These are phyloP conservation scores for Penicillium verhagenii DNA, from an alignment of 495 filamentous ascomycete genomes.

Conservation along the genomic window DNA sequence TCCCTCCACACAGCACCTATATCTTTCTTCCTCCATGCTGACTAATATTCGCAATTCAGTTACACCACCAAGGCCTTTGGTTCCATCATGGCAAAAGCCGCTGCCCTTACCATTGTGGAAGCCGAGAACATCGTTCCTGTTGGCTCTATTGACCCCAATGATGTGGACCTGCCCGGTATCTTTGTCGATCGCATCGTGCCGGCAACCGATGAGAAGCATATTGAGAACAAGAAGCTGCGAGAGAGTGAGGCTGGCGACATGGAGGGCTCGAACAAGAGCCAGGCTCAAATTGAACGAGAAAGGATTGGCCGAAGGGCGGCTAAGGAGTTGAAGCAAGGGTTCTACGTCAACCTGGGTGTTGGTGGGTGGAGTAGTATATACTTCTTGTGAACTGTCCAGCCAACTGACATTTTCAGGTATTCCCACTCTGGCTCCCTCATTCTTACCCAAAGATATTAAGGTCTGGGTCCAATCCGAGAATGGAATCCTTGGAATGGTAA, in stretches of 20 bases:
- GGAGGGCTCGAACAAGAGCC: constrained; percentile 54
- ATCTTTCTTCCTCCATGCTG: no score
- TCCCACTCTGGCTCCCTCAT: constrained; percentile 83
- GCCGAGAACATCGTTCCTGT: constrained; percentile 86
- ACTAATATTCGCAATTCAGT: constrained; percentile 21
- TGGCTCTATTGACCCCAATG: constrained; percentile 74
- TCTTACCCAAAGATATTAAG: constrained; percentile 71
- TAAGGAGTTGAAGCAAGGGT: constrained; percentile 91
- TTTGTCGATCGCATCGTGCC: constrained; percentile 86
- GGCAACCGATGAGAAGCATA: constrained; percentile 68
- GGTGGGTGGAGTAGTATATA: constrained; percentile 65
- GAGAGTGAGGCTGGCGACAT: constrained; percentile 51
- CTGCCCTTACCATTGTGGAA: constrained; percentile 85
- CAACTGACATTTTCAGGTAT: constrained; percentile 45
- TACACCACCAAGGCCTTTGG: constrained; percentile 65
- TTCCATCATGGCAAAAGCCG: constrained; percentile 85
- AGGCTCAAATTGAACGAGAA: constrained; percentile 68
- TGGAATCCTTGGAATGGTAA: constrained; percentile 76
- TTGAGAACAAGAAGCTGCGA: constrained; percentile 77
- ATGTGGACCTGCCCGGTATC: constrained; percentile 83
- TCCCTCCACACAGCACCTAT: constrained; percentile 19
- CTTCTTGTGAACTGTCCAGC: neutral
- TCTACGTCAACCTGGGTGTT: constrained; percentile 91
- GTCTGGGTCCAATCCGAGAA: constrained; percentile 92
- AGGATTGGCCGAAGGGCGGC: constrained; percentile 80